Evolutionary conservation across 306 rosid species (phyloP).

Genomic region (Cucumis cinereus): DNA sequence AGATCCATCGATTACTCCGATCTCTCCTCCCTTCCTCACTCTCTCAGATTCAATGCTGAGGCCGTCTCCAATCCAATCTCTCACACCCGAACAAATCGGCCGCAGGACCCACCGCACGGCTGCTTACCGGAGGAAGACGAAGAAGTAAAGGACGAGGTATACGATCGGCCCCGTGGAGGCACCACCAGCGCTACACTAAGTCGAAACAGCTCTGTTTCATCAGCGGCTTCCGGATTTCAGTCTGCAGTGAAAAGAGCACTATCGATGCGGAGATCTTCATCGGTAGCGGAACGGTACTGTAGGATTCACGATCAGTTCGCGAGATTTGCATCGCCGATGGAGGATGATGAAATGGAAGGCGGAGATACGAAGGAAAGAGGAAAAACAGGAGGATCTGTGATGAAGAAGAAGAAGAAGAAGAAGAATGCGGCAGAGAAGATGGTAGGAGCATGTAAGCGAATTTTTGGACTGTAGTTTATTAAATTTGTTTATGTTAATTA

Average conservation of each 20-base stretch:
- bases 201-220: constrained; percentile 31
- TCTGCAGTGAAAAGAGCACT: constrained; percentile 39
- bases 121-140: not conserved
- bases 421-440: constrained; percentile 30
- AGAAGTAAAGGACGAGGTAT: constrained; percentile 6
- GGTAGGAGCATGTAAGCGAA: constrained; percentile 58
- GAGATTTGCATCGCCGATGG: constrained; percentile 18
- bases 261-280: constrained; percentile 70
- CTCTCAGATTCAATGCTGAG: not conserved
- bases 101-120: not conserved
- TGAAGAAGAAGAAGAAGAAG: constrained; percentile 14
- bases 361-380: not conserved
- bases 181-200: constrained; percentile 13
- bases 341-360: constrained; percentile 3
- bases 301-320: constrained; percentile 62
- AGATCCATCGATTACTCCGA: constrained; percentile 47
- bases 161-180: too few relatives aligned
- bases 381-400: constrained; percentile 11
- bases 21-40: constrained; percentile 18
- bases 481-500: too few relatives aligned
- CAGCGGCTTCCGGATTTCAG: constrained; percentile 28
- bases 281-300: constrained; percentile 59
- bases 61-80: not conserved
- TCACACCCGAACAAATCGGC: not conserved
- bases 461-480: constrained; percentile 15